Conservation (phyloP, 2,329 filamentous ascomycete species). For the Ophiostoma himal-ulmi region DNA sequence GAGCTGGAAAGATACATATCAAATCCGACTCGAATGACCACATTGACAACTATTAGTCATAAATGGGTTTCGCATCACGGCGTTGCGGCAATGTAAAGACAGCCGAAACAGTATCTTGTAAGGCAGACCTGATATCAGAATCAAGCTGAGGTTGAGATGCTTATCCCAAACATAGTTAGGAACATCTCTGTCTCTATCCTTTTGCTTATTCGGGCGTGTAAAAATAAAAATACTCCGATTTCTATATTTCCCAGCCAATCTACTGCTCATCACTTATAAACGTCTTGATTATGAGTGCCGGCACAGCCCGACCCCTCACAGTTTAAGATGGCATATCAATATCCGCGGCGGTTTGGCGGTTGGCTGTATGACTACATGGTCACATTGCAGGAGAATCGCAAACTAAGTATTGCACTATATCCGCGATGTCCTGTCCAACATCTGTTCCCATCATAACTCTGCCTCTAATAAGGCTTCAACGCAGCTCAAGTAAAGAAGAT, state of each 20-base stretch:
- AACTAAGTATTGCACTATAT: too few species aligned
- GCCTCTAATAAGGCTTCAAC: too few species aligned
- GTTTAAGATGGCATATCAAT: not conserved
- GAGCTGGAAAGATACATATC: too few species aligned
- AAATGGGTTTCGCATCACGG: too few species aligned
- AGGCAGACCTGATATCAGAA: not conserved
- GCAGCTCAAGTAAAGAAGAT: not conserved
- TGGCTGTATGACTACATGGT: not conserved
- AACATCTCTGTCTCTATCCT: too few species aligned
- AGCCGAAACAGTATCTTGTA: not conserved
- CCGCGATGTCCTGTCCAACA: too few species aligned
- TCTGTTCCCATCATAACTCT: too few species aligned
- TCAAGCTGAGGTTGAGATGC: not conserved
- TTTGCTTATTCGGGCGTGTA: too few species aligned
- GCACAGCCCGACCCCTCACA: not conserved
- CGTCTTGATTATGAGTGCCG: not conserved
- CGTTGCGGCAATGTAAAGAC: not conserved
- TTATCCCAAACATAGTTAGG: not conserved
- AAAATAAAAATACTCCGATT: not conserved
- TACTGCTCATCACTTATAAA: not conserved
- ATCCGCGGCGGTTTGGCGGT: slow-evolving; percentile 9
- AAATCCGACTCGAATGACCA: too few species aligned
- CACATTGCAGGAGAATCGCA: not conserved
- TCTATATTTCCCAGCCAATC: not conserved
- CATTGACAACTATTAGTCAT: too few species aligned